phyloP scores from a whole-genome alignment of 1,139 yeast genomes.

The Geotrichum bryndzae region DNA sequence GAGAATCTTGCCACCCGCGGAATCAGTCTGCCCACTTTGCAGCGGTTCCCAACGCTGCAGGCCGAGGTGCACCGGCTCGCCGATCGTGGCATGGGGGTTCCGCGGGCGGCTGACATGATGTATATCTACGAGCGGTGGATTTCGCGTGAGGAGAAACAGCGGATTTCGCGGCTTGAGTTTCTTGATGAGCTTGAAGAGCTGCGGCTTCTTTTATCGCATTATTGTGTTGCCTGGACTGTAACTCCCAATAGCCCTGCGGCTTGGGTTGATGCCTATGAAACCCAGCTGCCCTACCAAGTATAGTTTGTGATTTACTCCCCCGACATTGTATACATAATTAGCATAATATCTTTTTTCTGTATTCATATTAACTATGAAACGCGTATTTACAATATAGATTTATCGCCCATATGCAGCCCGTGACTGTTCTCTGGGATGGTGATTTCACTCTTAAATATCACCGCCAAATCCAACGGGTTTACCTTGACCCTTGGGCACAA shows the following conservation, averaged over 20 bases:
- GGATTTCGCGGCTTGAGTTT: constrained; percentile 63
- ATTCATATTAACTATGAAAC: not conserved
- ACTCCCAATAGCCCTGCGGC: constrained; percentile 4
- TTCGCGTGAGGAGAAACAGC: constrained; percentile 39
- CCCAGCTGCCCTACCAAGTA: constrained; percentile 1
- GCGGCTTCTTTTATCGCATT: constrained; percentile 65
- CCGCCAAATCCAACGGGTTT: constrained; percentile 45
- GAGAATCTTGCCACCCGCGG: constrained; percentile 66
- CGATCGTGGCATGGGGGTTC: constrained; percentile 24
- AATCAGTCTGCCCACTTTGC: constrained; percentile 60
- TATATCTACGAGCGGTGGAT: constrained; percentile 58
- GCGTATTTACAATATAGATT: not conserved
- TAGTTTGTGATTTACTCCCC: not conserved
- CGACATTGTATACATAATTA: not conserved
- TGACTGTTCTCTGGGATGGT: too few species aligned
- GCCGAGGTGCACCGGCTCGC: constrained; percentile 40
- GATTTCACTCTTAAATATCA: constrained; percentile 16
- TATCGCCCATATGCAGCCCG: not conserved
- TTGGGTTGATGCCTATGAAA: not conserved
- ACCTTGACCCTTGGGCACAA: constrained; percentile 46
- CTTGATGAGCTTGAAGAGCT: constrained; percentile 90
- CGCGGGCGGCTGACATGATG: constrained; percentile 51
- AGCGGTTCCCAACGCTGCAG: constrained; percentile 45
- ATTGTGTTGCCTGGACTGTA: constrained; percentile 49
- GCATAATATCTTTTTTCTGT: not conserved